These are phyloP conservation scores for Hypoxylon crocopeplum DNA, from an alignment of 495 filamentous ascomycete genomes.

Conservation along the genomic window DNA sequence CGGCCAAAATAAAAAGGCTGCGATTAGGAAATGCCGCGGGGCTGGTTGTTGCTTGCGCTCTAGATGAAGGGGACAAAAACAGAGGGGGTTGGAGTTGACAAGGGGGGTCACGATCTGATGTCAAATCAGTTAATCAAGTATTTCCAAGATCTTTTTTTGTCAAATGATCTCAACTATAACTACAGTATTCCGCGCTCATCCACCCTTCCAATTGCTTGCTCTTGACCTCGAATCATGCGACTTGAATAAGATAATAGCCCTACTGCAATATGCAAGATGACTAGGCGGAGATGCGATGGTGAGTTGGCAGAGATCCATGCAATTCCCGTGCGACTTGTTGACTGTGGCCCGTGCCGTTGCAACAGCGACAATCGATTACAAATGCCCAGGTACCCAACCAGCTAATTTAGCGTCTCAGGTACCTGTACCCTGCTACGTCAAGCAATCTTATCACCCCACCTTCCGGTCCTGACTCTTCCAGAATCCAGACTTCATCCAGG, in stretches of 20 bases:
- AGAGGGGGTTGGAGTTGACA: constrained; percentile 42
- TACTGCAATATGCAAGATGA: constrained; percentile 32
- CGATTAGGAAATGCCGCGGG: constrained; percentile 39
- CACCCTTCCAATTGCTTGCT: background rate
- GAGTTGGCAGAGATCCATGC: constrained; percentile 31
- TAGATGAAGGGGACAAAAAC: constrained; percentile 29
- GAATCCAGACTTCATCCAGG: too few species aligned
- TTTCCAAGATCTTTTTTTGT: background rate
- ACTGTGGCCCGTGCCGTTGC: constrained; percentile 25
- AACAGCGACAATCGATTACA: constrained; percentile 32
- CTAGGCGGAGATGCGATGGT: constrained; percentile 27
- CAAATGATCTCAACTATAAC: too few species aligned
- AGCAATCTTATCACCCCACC: constrained; percentile 13
- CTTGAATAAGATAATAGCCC: constrained; percentile 10
- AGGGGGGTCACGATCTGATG: constrained; percentile 29
- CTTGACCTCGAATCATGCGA: constrained; percentile 10
- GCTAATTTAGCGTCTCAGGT: constrained; percentile 14
- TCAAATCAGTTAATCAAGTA: constrained; percentile 7
- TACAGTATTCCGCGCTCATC: too few species aligned
- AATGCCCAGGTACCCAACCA: constrained; percentile 13
- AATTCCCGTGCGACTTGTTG: constrained; percentile 23
- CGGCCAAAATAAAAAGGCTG: constrained; percentile 20
- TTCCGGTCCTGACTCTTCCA: background rate
- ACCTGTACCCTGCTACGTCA: background rate
- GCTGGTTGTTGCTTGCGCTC: constrained; percentile 35